Base-by-base conservation (phyloP, 2,329 filamentous ascomycete genomes). In the Hyphodiscus sp. region DNA sequence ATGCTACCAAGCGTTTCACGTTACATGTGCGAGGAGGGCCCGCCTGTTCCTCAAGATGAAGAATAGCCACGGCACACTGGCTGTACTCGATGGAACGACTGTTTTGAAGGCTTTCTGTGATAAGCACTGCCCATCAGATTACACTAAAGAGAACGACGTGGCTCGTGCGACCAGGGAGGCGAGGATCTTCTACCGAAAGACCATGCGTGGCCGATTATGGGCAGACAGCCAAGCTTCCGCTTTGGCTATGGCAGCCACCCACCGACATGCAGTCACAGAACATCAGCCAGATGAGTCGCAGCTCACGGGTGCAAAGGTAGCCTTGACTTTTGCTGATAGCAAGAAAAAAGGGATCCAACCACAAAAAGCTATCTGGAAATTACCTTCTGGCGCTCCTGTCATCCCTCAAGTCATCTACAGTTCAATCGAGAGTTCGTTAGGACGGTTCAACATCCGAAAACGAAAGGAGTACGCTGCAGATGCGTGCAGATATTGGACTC, bases 31-130 rank as follows among this genome's bases (percentile, higher is more conserved):
- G 20, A 83, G 94, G 52, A 83, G 89, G 63, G 91, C 91, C 47
- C 85, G 86, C 58, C 78, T 99, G 0, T 97, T 89, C 67, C 76
- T 99, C 60, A 92, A 92, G 71, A 99, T 99, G 94, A 99, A 97
- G 73, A 91, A 91, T 49, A 88, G 83, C 51, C 88, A 92, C 58
- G 88, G 89, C 49, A 84, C 83, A 13, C 78, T 89, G 30, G 86
- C 87, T 18, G 83, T 91, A 18, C 82, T 92, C 58, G 82, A 85
- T 57, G 90, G 94, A 56, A 84, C 82, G 53, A 89, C 88, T 65
- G 81, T 91, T 19, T 78, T 97, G 50, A 96, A 97, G 70, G 94
- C 92, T 0, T 95, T 94, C 67, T 99, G 94, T 69, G 90, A 99
- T 71, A 94, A 88, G 72, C 94, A 99, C 71, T 92, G 94, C 46